Evolutionary conservation across 2,329 filamentous ascomycete species (phyloP).

Genomic region (Tolypocladium cylindrosporum): DNA sequence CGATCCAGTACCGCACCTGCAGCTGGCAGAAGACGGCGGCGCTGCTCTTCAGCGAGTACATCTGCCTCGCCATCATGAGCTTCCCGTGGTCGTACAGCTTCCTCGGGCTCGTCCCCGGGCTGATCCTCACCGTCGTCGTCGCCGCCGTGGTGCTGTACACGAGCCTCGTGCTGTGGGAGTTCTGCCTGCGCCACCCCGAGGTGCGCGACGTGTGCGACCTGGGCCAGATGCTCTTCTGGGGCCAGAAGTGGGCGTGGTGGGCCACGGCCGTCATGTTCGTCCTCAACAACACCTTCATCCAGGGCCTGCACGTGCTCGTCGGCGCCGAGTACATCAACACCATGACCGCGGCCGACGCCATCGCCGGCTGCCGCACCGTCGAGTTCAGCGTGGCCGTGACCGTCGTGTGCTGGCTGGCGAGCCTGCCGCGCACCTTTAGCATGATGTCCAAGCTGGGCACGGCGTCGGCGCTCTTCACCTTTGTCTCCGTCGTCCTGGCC

Average conservation of each 20-base stretch:
- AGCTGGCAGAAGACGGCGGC: conserved; percentile 93
- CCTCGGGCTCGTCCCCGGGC: conserved; percentile 71
- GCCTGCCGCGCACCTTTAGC: conserved; percentile 76
- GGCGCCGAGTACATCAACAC: conserved; percentile 86
- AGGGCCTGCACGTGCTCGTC: conserved; percentile 71
- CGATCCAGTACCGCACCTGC: conserved; percentile 87
- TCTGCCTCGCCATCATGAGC: conserved; percentile 86
- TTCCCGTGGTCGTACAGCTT: conserved; percentile 90
- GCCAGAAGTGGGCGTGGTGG: conserved; percentile 63
- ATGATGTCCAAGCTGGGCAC: conserved; percentile 72
- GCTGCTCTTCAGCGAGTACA: conserved; percentile 89
- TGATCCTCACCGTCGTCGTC: conserved; percentile 74
- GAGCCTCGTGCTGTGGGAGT: conserved; percentile 55
- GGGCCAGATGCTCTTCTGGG: conserved; percentile 91
- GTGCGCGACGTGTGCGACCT: conserved; percentile 90
- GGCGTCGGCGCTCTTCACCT: conserved; percentile 76
- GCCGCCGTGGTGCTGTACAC: conserved; percentile 78
- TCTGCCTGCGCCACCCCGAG: conserved; percentile 83
- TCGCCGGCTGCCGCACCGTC: conserved; percentile 62
- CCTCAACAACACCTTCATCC: conserved; percentile 88
- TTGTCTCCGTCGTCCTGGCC: conserved; percentile 76
- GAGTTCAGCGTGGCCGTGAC: conserved; percentile 67
- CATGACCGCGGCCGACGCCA: conserved; percentile 59
- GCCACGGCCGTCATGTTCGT: conserved; percentile 77
- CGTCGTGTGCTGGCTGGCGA: conserved; percentile 66